A percentile compares a stretch with the other conserved stretches of the same genome.
Evolutionary conservation across 1,284 basidiomycete species (phyloP).

Genomic region (Moesziomyces sp.): DNA sequence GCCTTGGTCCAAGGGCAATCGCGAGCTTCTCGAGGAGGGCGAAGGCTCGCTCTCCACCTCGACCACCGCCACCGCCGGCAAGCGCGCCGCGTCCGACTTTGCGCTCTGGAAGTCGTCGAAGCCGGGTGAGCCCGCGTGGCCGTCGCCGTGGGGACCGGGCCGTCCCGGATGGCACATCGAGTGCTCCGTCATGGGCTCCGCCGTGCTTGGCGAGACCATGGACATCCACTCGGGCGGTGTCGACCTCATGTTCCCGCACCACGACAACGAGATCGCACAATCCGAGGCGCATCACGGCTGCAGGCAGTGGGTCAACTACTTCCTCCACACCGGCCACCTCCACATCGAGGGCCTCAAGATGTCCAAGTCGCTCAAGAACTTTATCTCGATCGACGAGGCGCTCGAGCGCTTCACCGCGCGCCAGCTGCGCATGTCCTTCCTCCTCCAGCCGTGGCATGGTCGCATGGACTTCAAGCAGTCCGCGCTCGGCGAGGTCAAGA

Average conservation of each 20-base stretch:
- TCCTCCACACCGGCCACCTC: conserved; percentile 96
- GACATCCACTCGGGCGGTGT: conserved; percentile 98
- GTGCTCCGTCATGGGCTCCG: conserved; percentile 98
- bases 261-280: conserved; percentile 99
- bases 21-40: conserved; percentile 88
- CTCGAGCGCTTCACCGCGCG: conserved; percentile 84
- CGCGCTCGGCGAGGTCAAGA: conserved; percentile 84
- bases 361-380: conserved; percentile 99
- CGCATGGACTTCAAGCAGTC: conserved; percentile 95
- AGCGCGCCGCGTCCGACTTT: conserved; percentile 79
- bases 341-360: conserved; percentile 99
- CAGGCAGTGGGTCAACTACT: conserved; percentile 97
- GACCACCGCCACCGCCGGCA: conserved; percentile 72
- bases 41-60: conserved; percentile 77
- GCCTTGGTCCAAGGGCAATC: conserved; percentile 93
- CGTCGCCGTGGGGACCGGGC: conserved; percentile 95
- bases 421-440: conserved; percentile 92
- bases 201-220: conserved; percentile 89
- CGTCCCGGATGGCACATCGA: conserved; percentile 99
- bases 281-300: conserved; percentile 91
- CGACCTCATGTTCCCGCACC: conserved; percentile 97
- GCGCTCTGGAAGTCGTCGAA: conserved; percentile 98
- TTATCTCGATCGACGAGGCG: conserved; percentile 98
- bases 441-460: conserved; percentile 90
- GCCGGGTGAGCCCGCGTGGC: conserved; percentile 97